Conservation (phyloP, 164 flowering plant genomes). For the Vitis amurensis region DNA sequence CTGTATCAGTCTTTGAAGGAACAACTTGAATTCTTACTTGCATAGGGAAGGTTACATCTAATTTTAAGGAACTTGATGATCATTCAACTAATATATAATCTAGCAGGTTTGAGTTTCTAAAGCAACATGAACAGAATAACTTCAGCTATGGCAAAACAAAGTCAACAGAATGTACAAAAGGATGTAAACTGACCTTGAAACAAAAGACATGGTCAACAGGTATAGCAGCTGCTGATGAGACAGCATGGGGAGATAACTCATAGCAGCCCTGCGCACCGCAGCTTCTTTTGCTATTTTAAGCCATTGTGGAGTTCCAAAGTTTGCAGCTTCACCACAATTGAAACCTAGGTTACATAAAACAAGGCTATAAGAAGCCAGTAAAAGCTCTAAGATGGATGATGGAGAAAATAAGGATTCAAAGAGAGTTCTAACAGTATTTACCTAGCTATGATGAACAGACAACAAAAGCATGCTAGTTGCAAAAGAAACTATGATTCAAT, state of each 20-base stretch:
- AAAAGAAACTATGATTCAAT: neutral
- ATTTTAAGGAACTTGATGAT: too few species aligned
- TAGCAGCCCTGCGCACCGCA: constrained; percentile 95
- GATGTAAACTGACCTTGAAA: constrained; percentile 62
- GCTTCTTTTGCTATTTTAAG: constrained; percentile 95
- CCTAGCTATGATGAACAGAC: neutral
- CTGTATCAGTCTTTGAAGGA: too few species aligned
- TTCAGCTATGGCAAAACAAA: neutral
- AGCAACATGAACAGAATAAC: neutral
- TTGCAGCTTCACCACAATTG: constrained; percentile 99
- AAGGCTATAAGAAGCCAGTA: constrained; percentile 2
- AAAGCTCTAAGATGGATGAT: neutral
- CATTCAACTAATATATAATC: too few species aligned
- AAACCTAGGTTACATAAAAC: constrained; percentile 50
- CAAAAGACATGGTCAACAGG: constrained; percentile 89
- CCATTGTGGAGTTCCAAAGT: constrained; percentile 97
- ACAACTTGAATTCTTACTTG: too few species aligned
- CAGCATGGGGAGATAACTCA: constrained; percentile 97
- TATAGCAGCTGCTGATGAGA: constrained; percentile 96
- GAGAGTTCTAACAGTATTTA: neutral
- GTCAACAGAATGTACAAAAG: neutral
- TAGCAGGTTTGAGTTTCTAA: neutral
- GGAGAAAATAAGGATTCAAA: neutral
- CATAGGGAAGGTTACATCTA: too few species aligned
- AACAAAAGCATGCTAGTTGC: neutral